Conservation (phyloP, 345 rosid genomes). For the Populus pruinosa region DNA sequence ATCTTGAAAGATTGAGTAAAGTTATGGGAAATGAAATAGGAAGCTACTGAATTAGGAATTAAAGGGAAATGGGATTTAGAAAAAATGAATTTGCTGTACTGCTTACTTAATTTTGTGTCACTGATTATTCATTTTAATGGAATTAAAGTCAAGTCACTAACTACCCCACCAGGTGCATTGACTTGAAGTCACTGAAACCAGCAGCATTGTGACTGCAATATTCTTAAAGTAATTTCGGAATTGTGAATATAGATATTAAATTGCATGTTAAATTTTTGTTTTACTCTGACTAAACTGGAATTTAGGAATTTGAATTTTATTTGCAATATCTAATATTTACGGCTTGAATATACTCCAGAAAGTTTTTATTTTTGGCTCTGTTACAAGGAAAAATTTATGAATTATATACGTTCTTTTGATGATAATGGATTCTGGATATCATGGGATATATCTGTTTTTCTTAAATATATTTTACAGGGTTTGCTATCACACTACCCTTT, state of each 20-base stretch:
- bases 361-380: no score
- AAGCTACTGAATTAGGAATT: background rate
- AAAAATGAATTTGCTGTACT: no score
- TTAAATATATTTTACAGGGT: slow-evolving; percentile 45
- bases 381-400: background rate
- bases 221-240: background rate
- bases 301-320: background rate
- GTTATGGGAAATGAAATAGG: background rate
- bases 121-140: background rate
- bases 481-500: slow-evolving; percentile 58
- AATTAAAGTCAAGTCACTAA: background rate
- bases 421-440: background rate
- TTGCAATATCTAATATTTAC: background rate
- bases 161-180: background rate
- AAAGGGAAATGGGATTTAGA: background rate
- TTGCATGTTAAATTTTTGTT: background rate
- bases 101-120: background rate
- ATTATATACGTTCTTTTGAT: background rate
- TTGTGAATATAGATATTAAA: background rate
- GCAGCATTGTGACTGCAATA: background rate
- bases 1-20: background rate
- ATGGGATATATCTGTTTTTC: background rate
- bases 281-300: background rate
- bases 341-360: background rate
- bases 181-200: background rate